Conservation (phyloP, 805 yeast species). For the Lachancea quebecensis region DNA sequence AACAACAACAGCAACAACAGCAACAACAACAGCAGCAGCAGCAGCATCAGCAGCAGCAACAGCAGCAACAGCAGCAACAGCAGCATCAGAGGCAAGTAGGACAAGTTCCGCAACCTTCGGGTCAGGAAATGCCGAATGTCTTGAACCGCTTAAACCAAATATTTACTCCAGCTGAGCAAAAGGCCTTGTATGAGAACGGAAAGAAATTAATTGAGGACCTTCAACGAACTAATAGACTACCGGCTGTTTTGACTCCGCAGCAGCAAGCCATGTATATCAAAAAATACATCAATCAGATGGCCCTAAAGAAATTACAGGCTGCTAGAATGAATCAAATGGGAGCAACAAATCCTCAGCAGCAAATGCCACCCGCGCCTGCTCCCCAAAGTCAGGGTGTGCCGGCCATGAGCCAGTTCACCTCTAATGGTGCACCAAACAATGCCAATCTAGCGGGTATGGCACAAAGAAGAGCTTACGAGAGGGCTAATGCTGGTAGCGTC, state of each 20-base stretch:
- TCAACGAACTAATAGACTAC: constrained; percentile 27
- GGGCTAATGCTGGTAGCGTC: neutral
- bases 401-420: constrained; percentile 8
- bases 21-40: constrained; percentile 11
- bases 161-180: constrained; percentile 32
- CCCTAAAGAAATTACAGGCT: constrained; percentile 29
- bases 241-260: constrained; percentile 12
- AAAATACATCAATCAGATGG: constrained; percentile 33
- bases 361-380: constrained; percentile 3
- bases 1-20: constrained; percentile 10
- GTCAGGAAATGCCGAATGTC: constrained; percentile 29
- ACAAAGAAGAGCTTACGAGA: constrained; percentile 3
- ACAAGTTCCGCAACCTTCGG: constrained; percentile 17
- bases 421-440: neutral
- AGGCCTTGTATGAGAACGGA: constrained; percentile 31
- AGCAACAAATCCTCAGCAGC: constrained; percentile 9
- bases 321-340: constrained; percentile 20
- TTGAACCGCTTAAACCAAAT: constrained; percentile 30
- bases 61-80: constrained; percentile 12
- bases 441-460: constrained; percentile 2
- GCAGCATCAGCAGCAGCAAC: constrained; percentile 14
- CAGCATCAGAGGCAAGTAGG: constrained; percentile 21
- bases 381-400: neutral
- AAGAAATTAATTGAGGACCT: constrained; percentile 32
- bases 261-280: constrained; percentile 28